Percentiles rank a stretch among this genome's conserved stretches.
Conservation (phyloP, 352 stramenopile genomes). For the Globisporangium ultimum region DNA sequence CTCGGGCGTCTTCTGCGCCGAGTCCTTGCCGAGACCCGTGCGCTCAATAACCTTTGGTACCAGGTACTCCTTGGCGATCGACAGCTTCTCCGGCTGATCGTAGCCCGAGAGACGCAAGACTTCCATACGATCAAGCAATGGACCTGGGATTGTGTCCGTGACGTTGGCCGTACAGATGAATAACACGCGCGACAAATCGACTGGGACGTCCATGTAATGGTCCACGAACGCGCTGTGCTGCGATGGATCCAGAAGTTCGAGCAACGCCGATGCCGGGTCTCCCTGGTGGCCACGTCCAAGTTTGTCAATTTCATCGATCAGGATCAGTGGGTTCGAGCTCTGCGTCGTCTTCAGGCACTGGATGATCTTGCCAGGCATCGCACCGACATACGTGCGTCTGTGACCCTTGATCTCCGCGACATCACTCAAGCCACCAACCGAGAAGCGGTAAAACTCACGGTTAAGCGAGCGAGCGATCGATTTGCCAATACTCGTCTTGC, state of each 20-base stretch:
- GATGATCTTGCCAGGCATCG: slow-evolving; percentile 99
- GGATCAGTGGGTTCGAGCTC: slow-evolving; percentile 96
- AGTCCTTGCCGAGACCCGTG: slow-evolving; percentile 75
- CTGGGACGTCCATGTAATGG: slow-evolving; percentile 98
- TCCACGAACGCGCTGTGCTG: slow-evolving; percentile 98
- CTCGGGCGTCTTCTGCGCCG: slow-evolving; percentile 58
- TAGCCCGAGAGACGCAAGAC: slow-evolving; percentile 96
- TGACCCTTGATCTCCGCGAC: slow-evolving; percentile 99
- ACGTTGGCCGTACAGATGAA: slow-evolving; percentile 98
- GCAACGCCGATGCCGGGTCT: slow-evolving; percentile 93
- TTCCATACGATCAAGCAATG: slow-evolving; percentile 99
- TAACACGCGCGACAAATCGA: slow-evolving; percentile 96
- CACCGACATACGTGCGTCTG: slow-evolving; percentile 97
- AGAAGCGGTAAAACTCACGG: slow-evolving; percentile 98
- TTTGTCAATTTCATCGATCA: slow-evolving; percentile 98
- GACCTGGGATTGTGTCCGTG: slow-evolving; percentile 95
- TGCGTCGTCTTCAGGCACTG: slow-evolving; percentile 98
- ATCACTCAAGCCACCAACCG: slow-evolving; percentile 95
- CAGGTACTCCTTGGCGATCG: slow-evolving; percentile 97
- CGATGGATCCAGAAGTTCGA: slow-evolving; percentile 97
- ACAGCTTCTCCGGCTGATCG: slow-evolving; percentile 96
- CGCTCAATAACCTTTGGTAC: slow-evolving; percentile 96
- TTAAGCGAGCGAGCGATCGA: slow-evolving; percentile 96
- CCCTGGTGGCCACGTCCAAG: slow-evolving; percentile 85
- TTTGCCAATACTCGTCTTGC: slow-evolving; percentile 95